Evolutionary conservation across 768 basidiomycete genomes (phyloP).

Genomic region (Suillus tomentosus): DNA sequence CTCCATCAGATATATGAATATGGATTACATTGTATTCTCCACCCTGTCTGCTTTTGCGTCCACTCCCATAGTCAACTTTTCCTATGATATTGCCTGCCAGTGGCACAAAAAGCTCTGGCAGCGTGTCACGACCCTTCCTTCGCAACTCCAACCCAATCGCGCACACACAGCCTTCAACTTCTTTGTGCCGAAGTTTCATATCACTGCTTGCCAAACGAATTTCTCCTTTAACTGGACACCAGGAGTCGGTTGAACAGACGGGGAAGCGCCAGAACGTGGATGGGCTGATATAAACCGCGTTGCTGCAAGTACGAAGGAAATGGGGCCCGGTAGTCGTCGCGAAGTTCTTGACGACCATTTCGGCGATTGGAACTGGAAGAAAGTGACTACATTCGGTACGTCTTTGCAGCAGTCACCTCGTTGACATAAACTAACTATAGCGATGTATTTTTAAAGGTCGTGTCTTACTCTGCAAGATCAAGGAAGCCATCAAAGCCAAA

Average conservation of each 20-base stretch:
- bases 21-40: slow-evolving; percentile 37
- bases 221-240: slow-evolving; percentile 32
- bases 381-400: slow-evolving; percentile 27
- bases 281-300: slow-evolving; percentile 37
- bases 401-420: slow-evolving; percentile 4
- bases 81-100: slow-evolving; percentile 28
- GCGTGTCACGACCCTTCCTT: background rate
- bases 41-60: slow-evolving; percentile 4
- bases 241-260: slow-evolving; percentile 34
- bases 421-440: background rate
- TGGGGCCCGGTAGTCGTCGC: slow-evolving; percentile 33
- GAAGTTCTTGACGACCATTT: slow-evolving; percentile 39
- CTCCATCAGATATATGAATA: slow-evolving; percentile 25
- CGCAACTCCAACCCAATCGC: slow-evolving; percentile 4
- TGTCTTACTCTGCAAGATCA: background rate
- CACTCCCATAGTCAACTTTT: slow-evolving; percentile 12
- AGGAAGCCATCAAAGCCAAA: slow-evolving; percentile 6
- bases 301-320: slow-evolving; percentile 35
- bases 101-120: slow-evolving; percentile 18
- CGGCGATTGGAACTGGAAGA: slow-evolving; percentile 38
- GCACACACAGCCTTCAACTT: slow-evolving; percentile 12
- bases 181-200: slow-evolving; percentile 34
- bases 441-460: background rate
- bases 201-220: slow-evolving; percentile 22
- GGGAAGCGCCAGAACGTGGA: slow-evolving; percentile 37